A percentile compares a stretch with the other conserved stretches of the same genome.
Conservation (phyloP, 495 filamentous ascomycete species). For the Apodospora peruviana region DNA sequence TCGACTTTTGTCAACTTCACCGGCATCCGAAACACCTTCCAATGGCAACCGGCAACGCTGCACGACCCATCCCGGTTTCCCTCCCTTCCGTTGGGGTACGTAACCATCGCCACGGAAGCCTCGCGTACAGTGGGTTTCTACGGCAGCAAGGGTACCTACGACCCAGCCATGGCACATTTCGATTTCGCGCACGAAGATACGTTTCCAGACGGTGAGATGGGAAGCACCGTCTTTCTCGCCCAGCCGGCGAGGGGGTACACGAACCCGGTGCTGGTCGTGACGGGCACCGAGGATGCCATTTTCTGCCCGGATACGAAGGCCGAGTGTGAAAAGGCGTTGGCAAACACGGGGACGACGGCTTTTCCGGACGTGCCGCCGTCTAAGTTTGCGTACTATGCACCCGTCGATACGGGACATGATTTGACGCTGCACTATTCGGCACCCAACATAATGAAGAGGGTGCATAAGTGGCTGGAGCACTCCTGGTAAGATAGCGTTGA, state of each 20-base stretch:
- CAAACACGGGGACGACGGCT: not conserved
- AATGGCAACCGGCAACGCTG: not conserved
- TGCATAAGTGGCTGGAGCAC: not conserved
- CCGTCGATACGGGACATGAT: not conserved
- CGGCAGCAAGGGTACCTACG: not conserved
- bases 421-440: slow-evolving; percentile 7
- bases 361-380: not conserved
- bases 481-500: too few species aligned
- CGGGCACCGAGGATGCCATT: slow-evolving; percentile 1
- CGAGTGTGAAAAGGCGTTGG: not conserved
- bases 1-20: not conserved
- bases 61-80: not conserved
- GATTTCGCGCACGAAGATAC: slow-evolving; percentile 1
- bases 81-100: not conserved
- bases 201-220: slow-evolving; percentile 1
- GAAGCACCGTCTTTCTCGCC: not conserved
- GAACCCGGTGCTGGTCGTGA: not conserved
- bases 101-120: not conserved
- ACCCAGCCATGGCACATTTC: not conserved
- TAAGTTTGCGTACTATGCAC: not conserved
- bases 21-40: not conserved
- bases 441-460: not conserved
- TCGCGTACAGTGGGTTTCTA: not conserved
- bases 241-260: not conserved
- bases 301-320: not conserved